These are phyloP conservation scores for Strobilomyces dryophilus DNA, from an alignment of 768 basidiomycete species.

Conservation along the genomic window DNA sequence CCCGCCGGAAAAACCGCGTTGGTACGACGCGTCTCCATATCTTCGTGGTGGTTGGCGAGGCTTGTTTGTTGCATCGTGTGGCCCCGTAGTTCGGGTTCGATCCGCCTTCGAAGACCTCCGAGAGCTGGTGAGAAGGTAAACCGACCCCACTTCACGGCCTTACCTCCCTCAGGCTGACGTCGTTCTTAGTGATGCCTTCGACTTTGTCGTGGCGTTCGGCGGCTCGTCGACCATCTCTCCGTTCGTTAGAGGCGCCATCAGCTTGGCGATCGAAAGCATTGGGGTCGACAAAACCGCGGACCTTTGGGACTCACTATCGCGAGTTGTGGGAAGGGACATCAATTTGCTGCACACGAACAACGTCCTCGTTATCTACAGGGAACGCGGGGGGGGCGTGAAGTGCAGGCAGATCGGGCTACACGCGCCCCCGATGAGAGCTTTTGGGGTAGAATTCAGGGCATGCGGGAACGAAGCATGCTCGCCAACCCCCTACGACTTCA, in stretches of 20 bases:
- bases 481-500: neutral
- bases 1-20: fast-evolving
- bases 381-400: neutral
- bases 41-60: neutral
- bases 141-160: neutral
- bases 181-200: neutral
- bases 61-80: neutral
- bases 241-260: neutral
- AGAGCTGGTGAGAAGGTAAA: neutral
- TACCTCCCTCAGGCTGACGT: neutral
- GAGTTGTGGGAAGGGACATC: neutral
- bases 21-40: neutral
- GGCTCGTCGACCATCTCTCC: neutral
- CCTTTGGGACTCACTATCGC: neutral
- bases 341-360: neutral
- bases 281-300: neutral
- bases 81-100: neutral
- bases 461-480: neutral
- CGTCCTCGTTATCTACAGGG: neutral
- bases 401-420: neutral
- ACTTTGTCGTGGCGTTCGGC: neutral
- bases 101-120: neutral
- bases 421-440: neutral
- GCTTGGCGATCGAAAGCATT: neutral
- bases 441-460: neutral